Percentiles rank a stretch among this genome's conserved stretches.
Conservation (phyloP, 2,329 filamentous ascomycete species). For the Alternaria metachromatica region DNA sequence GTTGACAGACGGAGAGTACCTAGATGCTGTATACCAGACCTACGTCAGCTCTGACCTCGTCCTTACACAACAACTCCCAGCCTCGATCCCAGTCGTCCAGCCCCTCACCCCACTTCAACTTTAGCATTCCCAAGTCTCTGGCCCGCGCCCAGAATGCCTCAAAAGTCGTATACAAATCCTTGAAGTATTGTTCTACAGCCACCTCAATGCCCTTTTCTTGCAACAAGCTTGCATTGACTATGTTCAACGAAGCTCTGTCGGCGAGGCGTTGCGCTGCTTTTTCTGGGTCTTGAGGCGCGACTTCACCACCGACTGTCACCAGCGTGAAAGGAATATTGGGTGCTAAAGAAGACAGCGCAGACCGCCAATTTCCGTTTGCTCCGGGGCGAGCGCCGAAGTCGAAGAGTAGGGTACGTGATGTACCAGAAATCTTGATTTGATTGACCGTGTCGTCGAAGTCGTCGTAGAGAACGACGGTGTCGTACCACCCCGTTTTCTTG, state of each 20-base stretch:
- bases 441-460: conserved; percentile 8
- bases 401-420: conserved; percentile 20
- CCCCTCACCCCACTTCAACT: conserved; percentile 27
- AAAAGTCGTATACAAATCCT: conserved; percentile 12
- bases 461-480: conserved; percentile 22
- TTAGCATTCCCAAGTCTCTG: conserved; percentile 21
- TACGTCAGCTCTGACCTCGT: conserved; percentile 24
- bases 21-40: conserved; percentile 22
- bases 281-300: conserved; percentile 13
- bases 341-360: not conserved
- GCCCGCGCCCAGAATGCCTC: not conserved
- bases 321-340: conserved; percentile 10
- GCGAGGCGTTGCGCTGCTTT: conserved; percentile 2
- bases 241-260: not conserved
- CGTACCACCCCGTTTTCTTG: conserved; percentile 26
- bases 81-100: conserved; percentile 28
- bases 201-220: conserved; percentile 30
- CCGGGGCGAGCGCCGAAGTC: conserved; percentile 32
- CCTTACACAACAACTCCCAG: conserved; percentile 32
- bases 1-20: not conserved
- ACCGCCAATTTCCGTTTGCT: conserved; percentile 14
- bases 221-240: conserved; percentile 29
- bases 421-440: not conserved
- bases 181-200: conserved; percentile 25
- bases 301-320: conserved; percentile 26